A percentile compares a stretch with the other conserved stretches of the same genome.
phyloP scores from a whole-genome alignment of 116 monocot genomes.

The Iris pallida region DNA sequence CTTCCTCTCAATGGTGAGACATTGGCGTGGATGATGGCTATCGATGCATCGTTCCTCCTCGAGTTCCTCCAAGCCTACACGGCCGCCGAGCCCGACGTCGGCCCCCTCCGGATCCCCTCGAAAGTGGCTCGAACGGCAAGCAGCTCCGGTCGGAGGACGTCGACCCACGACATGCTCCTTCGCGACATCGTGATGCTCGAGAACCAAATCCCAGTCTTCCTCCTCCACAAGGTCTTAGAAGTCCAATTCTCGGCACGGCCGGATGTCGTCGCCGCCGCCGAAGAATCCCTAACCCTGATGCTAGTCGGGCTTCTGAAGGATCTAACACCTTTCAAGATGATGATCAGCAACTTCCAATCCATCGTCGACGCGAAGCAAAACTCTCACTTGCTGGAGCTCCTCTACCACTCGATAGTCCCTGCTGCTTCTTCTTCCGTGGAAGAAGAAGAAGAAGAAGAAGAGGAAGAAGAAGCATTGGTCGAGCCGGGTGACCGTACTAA shows the following conservation, averaged over 20 bases:
- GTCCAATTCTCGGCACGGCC: conserved; percentile 5
- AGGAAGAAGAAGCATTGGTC: not conserved
- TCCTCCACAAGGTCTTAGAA: conserved; percentile 23
- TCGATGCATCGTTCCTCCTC: conserved; percentile 44
- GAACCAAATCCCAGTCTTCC: conserved; percentile 48
- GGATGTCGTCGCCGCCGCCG: conserved; percentile 1
- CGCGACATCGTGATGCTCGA: conserved; percentile 43
- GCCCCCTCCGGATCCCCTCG: not conserved
- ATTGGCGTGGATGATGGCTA: conserved; percentile 49
- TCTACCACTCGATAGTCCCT: conserved; percentile 27
- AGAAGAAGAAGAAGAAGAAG: not conserved
- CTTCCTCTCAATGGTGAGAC: conserved; percentile 22
- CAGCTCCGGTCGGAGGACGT: conserved; percentile 14
- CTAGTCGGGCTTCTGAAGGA: conserved; percentile 30
- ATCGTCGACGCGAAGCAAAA: conserved; percentile 5
- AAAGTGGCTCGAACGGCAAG: not conserved
- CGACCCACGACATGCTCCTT: conserved; percentile 24
- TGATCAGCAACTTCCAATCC: not conserved
- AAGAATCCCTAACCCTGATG: conserved; percentile 12
- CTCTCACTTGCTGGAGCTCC: conserved; percentile 31
- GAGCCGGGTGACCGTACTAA: not conserved
- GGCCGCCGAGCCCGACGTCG: no score
- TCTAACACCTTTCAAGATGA: conserved; percentile 28
- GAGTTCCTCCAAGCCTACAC: conserved; percentile 30
- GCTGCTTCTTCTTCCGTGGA: not conserved